phyloP scores from a whole-genome alignment of 371 early-diverging fungal genomes.

The Thermomucor indicae-seudaticae region DNA sequence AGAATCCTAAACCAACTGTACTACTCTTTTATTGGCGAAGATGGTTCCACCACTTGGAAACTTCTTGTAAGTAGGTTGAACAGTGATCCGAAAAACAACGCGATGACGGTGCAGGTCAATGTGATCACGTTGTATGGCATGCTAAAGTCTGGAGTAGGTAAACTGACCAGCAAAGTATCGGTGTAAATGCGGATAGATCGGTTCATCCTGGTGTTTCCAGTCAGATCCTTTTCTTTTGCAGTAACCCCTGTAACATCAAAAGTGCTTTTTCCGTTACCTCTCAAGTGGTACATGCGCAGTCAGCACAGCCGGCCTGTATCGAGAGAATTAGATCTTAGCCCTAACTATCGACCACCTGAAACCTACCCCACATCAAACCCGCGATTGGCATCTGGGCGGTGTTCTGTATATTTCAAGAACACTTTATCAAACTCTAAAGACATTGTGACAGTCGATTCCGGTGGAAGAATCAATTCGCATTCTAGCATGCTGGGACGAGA shows the following conservation, averaged over 20 bases:
- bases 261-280: constrained; percentile 1
- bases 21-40: too few species aligned
- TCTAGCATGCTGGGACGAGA: constrained; percentile 82
- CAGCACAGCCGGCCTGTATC: constrained; percentile 33
- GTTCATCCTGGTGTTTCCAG: background rate
- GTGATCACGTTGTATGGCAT: constrained; percentile 99
- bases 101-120: constrained; percentile 91
- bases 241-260: too few species aligned
- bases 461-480: constrained; percentile 61
- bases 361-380: constrained; percentile 87
- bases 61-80: constrained; percentile 79
- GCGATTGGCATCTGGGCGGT: constrained; percentile 94
- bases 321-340: background rate
- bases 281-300: constrained; percentile 22
- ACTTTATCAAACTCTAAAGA: constrained; percentile 83
- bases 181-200: constrained; percentile 67
- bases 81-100: constrained; percentile 90
- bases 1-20: too few species aligned
- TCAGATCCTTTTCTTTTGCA: background rate
- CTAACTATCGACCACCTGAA: background rate
- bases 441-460: constrained; percentile 62
- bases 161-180: constrained; percentile 75
- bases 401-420: constrained; percentile 91
- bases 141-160: constrained; percentile 95
- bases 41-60: constrained; percentile 52